Evolutionary conservation across 2,329 filamentous ascomycete genomes (phyloP).

Genomic region (Exophiala bonariae): DNA sequence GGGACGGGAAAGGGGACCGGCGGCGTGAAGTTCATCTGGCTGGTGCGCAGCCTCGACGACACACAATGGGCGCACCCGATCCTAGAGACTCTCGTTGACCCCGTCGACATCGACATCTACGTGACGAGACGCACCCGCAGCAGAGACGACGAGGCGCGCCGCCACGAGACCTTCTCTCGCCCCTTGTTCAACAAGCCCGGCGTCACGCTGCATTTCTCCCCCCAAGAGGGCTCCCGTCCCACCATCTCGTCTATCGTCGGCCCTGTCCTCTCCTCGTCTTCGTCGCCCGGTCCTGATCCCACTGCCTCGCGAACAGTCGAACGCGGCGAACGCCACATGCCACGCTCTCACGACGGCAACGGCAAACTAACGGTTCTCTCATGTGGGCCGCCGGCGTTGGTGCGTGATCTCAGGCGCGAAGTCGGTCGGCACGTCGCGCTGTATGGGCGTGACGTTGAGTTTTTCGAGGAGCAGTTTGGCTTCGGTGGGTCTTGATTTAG

Average conservation of each 20-base stretch:
- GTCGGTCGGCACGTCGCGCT: constrained; percentile 19
- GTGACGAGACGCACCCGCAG: background rate
- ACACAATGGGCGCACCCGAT: constrained; percentile 22
- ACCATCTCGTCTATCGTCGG: constrained; percentile 5
- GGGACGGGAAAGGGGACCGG: background rate
- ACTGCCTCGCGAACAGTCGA: background rate
- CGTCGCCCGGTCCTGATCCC: background rate
- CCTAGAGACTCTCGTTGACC: background rate
- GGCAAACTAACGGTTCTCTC: constrained; percentile 19
- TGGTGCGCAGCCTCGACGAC: constrained; percentile 20
- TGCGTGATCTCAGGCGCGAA: constrained; percentile 10
- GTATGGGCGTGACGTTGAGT: constrained; percentile 20
- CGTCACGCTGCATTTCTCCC: too few relatives aligned
- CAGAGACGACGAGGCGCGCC: background rate
- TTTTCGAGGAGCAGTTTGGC: constrained; percentile 27
- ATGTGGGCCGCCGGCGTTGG: constrained; percentile 24
- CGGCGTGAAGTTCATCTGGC: constrained; percentile 22
- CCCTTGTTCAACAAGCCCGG: background rate
- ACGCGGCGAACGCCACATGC: background rate
- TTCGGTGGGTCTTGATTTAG: constrained; percentile 21
- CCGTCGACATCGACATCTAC: constrained; percentile 10
- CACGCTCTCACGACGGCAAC: too few relatives aligned
- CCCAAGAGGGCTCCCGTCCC: constrained; percentile 6
- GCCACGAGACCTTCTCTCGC: background rate
- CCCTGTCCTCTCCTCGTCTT: background rate